phyloP scores from a whole-genome alignment of 2,329 filamentous ascomycete genomes.

The Diaporthe sp. region DNA sequence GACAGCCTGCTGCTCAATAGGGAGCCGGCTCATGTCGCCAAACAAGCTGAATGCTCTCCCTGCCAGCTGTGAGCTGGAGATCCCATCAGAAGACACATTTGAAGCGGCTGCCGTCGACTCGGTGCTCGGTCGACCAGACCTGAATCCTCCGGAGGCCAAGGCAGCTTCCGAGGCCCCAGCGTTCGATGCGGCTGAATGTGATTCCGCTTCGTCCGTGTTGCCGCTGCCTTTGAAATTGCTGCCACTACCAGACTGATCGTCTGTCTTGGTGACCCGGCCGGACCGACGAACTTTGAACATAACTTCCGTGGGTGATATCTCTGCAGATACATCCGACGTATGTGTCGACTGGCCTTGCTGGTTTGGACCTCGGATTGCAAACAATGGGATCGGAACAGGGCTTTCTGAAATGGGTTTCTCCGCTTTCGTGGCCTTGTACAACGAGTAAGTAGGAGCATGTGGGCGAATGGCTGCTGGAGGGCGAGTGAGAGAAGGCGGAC shows the following conservation, averaged over 20 bases:
- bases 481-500: background rate
- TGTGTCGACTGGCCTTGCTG: background rate
- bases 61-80: background rate
- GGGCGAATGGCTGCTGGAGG: background rate
- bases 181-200: background rate
- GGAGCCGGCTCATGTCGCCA: constrained; percentile 10
- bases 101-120: background rate
- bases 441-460: background rate
- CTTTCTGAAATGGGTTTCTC: constrained; percentile 26
- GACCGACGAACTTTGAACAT: background rate
- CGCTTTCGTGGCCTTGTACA: background rate
- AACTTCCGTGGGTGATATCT: background rate
- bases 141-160: background rate
- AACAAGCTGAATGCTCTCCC: constrained; percentile 18
- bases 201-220: background rate
- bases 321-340: too few relatives aligned
- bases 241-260: too few relatives aligned
- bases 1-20: background rate
- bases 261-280: background rate
- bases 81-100: too few relatives aligned
- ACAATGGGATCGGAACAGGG: constrained; percentile 13
- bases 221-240: background rate
- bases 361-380: background rate
- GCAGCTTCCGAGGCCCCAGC: too few relatives aligned
- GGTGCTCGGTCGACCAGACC: background rate